These are phyloP conservation scores for Quaeritorhiza haematococci DNA, from an alignment of 371 early-diverging fungal genomes.

Conservation along the genomic window DNA sequence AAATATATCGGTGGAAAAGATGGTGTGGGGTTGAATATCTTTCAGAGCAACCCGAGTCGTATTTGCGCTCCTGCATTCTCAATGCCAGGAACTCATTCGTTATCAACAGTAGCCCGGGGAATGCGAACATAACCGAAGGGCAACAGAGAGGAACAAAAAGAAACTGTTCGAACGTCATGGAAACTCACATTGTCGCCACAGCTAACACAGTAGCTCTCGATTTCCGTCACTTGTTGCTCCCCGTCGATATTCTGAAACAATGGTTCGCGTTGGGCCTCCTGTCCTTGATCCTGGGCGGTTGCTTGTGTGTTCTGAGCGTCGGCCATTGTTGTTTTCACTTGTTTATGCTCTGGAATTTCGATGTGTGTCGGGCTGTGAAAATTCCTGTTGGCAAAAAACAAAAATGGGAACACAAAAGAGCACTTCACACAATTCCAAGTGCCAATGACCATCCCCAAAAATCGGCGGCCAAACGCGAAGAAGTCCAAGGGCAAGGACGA, in stretches of 20 bases:
- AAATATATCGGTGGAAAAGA: neutral
- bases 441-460: neutral
- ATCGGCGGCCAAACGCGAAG: neutral
- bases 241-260: constrained; percentile 26
- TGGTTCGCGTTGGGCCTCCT: neutral
- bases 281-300: neutral
- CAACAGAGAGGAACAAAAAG: no score
- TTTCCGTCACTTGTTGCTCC: constrained; percentile 53
- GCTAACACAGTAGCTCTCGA: constrained; percentile 88
- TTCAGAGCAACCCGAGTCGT: no score
- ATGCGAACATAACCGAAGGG: no score
- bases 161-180: no score
- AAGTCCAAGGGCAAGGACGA: neutral
- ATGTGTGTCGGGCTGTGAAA: neutral
- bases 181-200: constrained; percentile 75
- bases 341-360: no score
- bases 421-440: no score
- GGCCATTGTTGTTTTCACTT: neutral
- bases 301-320: neutral
- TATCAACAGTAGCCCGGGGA: no score
- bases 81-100: no score
- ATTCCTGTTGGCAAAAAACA: no score
- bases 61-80: no score
- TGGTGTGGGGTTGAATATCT: neutral
- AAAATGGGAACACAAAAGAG: no score